Conservation (phyloP, 139 green algal species). For the Marvania coccoides region DNA sequence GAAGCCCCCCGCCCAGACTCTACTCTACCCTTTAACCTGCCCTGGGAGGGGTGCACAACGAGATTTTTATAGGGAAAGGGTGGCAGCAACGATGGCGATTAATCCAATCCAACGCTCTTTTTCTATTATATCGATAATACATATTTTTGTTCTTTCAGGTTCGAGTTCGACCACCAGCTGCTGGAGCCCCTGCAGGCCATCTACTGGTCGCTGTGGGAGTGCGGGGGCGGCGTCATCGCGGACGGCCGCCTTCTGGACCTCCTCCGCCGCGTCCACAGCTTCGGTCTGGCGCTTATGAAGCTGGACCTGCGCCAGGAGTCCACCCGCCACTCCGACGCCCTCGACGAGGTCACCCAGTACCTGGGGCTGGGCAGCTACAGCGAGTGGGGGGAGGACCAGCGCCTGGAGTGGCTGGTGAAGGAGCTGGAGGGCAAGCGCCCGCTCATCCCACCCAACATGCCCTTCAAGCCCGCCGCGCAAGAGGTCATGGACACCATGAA, state of each 20-base stretch:
- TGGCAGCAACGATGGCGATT: no score
- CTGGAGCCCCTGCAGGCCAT: constrained; percentile 68
- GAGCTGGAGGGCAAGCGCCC: constrained; percentile 63
- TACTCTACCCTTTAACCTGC: no score
- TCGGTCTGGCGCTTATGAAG: constrained; percentile 88
- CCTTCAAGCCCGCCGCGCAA: constrained; percentile 34
- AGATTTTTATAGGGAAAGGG: no score
- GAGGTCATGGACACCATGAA: constrained; percentile 62
- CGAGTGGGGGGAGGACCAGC: constrained; percentile 60
- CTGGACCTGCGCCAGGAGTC: constrained; percentile 92
- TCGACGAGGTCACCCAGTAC: constrained; percentile 83
- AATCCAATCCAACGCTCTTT: no score
- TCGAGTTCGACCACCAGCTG: constrained; percentile 58
- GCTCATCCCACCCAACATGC: constrained; percentile 49
- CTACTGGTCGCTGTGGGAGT: constrained; percentile 86
- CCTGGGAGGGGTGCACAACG: no score
- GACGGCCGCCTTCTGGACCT: constrained; percentile 89
- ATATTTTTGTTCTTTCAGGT: constrained; percentile 20
- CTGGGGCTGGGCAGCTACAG: constrained; percentile 77
- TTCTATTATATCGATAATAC: no score
- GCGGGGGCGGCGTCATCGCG: constrained; percentile 74
- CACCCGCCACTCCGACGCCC: constrained; percentile 70
- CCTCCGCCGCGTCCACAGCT: constrained; percentile 77
- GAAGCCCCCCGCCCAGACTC: no score
- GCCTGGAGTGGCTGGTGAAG: constrained; percentile 52